Evolutionary conservation across 257 asterid species (phyloP).

Genomic region (Solanum piurae): DNA sequence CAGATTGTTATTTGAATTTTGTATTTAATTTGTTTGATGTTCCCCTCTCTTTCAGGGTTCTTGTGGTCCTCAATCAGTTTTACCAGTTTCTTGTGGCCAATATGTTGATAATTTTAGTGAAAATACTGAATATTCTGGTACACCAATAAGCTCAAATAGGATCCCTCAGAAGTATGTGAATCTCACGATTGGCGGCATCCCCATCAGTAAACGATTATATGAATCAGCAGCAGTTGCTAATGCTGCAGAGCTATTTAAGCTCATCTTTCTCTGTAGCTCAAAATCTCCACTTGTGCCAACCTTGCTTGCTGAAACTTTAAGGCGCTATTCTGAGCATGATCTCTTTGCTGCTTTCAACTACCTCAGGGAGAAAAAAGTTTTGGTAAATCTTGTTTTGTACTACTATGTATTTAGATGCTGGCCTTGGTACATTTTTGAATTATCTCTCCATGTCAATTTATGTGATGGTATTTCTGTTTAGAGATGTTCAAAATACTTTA

Average conservation of each 20-base stretch:
- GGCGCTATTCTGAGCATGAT: conserved; percentile 94
- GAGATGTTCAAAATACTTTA: background rate
- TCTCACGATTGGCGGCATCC: conserved; percentile 33
- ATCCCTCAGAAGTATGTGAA: conserved; percentile 42
- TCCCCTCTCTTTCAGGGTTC: conserved; percentile 15
- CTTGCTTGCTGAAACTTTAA: conserved; percentile 75
- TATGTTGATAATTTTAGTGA: conserved; percentile 26
- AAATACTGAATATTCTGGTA: conserved; percentile 34
- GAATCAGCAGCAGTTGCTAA: conserved; percentile 88
- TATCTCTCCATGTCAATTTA: background rate
- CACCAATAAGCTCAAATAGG: conserved; percentile 35
- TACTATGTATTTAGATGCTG: background rate
- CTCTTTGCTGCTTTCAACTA: conserved; percentile 91
- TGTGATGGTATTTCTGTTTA: background rate
- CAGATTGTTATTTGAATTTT: background rate
- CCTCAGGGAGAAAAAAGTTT: conserved; percentile 75
- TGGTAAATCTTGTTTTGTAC: conserved; percentile 40
- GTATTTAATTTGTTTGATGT: background rate
- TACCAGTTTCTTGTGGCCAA: conserved; percentile 23
- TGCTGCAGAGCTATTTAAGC: conserved; percentile 91
- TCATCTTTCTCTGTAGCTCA: conserved; percentile 72
- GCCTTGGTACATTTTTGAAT: background rate
- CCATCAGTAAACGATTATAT: conserved; percentile 33
- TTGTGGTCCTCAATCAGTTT: conserved; percentile 1
- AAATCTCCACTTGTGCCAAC: conserved; percentile 59